Evolutionary conservation across 768 basidiomycete species (phyloP).

Genomic region (Termitomyces sp.): DNA sequence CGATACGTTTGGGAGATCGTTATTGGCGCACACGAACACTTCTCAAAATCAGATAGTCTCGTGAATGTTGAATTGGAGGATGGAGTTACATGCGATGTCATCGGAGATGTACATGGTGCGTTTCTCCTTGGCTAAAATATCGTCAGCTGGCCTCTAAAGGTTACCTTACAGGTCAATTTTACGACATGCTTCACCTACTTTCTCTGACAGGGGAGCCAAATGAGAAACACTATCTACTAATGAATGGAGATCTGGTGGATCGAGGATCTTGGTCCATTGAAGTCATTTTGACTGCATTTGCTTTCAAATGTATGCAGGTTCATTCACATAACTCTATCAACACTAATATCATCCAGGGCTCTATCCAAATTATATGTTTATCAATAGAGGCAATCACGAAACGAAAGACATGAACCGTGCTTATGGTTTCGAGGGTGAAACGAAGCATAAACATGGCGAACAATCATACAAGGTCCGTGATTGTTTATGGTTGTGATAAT

Average conservation of each 20-base stretch:
- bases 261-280: conserved; percentile 95
- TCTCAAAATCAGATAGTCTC: conserved; percentile 76
- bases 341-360: conserved; percentile 55
- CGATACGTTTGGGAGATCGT: conserved; percentile 96
- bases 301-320: conserved; percentile 78
- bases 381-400: conserved; percentile 97
- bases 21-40: conserved; percentile 74
- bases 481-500: background rate
- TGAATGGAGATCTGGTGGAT: conserved; percentile 97
- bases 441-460: conserved; percentile 94
- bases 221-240: conserved; percentile 80
- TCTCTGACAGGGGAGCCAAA: conserved; percentile 83
- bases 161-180: conserved; percentile 74
- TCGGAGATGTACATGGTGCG: conserved; percentile 93
- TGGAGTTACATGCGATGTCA: conserved; percentile 84
- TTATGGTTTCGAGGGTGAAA: conserved; percentile 95
- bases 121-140: conserved; percentile 1
- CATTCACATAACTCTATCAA: background rate
- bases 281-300: conserved; percentile 89
- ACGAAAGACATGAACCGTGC: conserved; percentile 95
- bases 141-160: background rate
- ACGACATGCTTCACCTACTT: conserved; percentile 86
- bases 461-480: conserved; percentile 79
- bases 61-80: conserved; percentile 73
- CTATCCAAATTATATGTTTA: conserved; percentile 83